These are phyloP conservation scores for Scedosporium aurantiacum DNA, from an alignment of 2,329 filamentous ascomycete genomes.

Conservation along the genomic window DNA sequence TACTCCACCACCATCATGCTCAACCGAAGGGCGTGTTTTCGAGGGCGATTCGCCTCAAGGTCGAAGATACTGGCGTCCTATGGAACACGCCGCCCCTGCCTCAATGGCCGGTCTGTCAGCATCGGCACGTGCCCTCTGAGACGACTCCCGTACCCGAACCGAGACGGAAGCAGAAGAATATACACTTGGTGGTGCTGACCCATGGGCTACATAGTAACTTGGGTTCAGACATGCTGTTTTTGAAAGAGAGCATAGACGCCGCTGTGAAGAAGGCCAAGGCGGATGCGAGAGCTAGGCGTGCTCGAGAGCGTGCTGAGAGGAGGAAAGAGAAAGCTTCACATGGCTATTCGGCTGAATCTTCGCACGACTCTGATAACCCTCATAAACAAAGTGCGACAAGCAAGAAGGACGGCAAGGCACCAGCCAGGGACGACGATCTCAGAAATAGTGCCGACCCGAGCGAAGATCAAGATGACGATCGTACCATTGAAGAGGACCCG, in stretches of 20 bases:
- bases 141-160: not conserved
- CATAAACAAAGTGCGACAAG: too few species aligned
- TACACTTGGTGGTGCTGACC: conserved; percentile 86
- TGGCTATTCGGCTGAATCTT: conserved; percentile 1
- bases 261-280: conserved; percentile 63
- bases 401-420: conserved; percentile 5
- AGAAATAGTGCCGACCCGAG: too few species aligned
- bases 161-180: conserved; percentile 55
- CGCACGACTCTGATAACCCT: not conserved
- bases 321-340: conserved; percentile 1
- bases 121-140: not conserved
- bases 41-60: conserved; percentile 61
- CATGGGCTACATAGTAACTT: conserved; percentile 95
- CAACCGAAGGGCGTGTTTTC: conserved; percentile 74
- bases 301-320: conserved; percentile 30
- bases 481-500: conserved; percentile 28
- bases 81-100: conserved; percentile 90
- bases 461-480: conserved; percentile 12
- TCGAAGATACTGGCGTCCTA: conserved; percentile 79
- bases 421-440: too few species aligned
- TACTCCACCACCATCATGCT: conserved; percentile 46
- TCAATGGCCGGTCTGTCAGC: conserved; percentile 38
- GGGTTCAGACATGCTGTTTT: conserved; percentile 88
- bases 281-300: conserved; percentile 52
- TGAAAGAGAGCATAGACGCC: conserved; percentile 94